phyloP scores from a whole-genome alignment of 345 rosid species.

The Citrus maxima region DNA sequence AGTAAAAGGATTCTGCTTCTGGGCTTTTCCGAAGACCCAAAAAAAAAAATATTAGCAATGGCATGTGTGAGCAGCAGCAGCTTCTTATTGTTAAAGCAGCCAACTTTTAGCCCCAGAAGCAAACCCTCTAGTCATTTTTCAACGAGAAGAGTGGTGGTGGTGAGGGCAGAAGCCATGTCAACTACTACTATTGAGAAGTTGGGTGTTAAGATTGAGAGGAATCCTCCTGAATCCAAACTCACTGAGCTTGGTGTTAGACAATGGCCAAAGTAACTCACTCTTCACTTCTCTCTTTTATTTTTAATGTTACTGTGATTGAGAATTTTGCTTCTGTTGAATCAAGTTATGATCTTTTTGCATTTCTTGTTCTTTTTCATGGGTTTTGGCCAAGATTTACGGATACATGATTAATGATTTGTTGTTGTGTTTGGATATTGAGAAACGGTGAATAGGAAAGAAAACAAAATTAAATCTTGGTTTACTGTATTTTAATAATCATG shows the following conservation, averaged over 20 bases:
- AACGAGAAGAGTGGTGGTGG: neutral
- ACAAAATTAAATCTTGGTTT: neutral
- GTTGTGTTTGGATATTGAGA: neutral
- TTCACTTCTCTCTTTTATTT: neutral
- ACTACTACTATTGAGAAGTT: conserved; percentile 49
- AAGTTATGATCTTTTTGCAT: neutral
- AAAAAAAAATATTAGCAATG: neutral
- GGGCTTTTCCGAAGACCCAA: neutral
- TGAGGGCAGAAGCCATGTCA: conserved; percentile 53
- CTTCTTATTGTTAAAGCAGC: neutral
- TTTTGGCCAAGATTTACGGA: neutral
- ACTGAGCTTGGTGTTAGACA: conserved; percentile 64
- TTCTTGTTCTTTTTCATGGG: neutral
- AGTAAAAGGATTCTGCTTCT: neutral
- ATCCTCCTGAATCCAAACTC: conserved; percentile 77
- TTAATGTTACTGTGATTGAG: neutral
- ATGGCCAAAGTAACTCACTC: conserved; percentile 70
- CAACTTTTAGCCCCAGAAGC: neutral
- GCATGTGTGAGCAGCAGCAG: neutral
- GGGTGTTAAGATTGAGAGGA: conserved; percentile 60
- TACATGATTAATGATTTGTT: neutral
- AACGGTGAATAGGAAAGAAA: neutral
- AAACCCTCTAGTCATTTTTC: neutral
- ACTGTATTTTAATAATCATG: neutral
- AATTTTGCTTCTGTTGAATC: neutral